Evolutionary conservation across 2,329 filamentous ascomycete genomes (phyloP), one percentile per base, ranked within the genome.

Genomic region (Phaeosphaeriaceae sp.): DNA sequence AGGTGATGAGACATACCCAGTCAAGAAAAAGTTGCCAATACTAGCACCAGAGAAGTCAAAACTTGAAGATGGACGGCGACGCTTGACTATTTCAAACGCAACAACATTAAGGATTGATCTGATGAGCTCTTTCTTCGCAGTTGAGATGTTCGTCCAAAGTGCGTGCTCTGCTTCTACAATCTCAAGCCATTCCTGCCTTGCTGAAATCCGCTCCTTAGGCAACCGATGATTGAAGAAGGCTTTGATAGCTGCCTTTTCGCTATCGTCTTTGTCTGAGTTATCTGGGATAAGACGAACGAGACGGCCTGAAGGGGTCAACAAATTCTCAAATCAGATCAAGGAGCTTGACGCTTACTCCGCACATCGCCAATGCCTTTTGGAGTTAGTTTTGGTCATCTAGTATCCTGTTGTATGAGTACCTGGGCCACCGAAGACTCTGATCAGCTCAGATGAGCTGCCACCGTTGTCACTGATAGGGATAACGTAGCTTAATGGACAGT

Each of bases 401-500:
- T 3, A n/a, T 30, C 20, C 2, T 15, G n/a, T 33, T 13, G 6
- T 20, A 81, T 2, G 39, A 75, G 47, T 76, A 87, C 93, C 93
- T 58, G 93, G 93, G 1, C 94, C 94, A 12, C 93, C 94, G 75
- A 97, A 94, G 29, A 97, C 92, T 29, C 94, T 84, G 59, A 97
- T 96, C 64, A 97, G 79, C 77, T 97, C 93, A 36, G 90, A 96
- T 2, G 92, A 95, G 62, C 90, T 95, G 32, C 93, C 93, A 40
- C 93, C 93, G 74, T 97, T 97, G 76, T 97, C 93, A 58, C 89
- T 94, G 70, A 97, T 96, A 29, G 93, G 93, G 43, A 97, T 96
- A 50, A 97, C 86, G 72, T 96, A 95, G 74, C 85, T 90, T 34
- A 95, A 76, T 2, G 82, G 78, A 66, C 87, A 88, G 33, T 81